Percentiles rank a stretch among this genome's conserved stretches.
Evolutionary conservation across 768 basidiomycete species (phyloP).

Genomic region (Xerocomellus intermedius): DNA sequence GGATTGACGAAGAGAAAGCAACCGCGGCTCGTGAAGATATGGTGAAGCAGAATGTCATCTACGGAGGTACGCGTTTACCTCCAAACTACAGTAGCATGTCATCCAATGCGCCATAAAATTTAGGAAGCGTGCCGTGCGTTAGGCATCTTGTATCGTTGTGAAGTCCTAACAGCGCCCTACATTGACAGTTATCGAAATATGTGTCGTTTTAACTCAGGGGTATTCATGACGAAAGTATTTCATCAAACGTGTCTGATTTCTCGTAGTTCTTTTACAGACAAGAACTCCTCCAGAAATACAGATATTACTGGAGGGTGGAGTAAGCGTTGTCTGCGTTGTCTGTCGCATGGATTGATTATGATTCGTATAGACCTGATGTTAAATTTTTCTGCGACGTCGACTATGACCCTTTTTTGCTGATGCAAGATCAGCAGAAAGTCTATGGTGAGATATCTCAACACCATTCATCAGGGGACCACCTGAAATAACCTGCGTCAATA

Average conservation of each 20-base stretch:
- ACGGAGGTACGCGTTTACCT: slow-evolving; percentile 47
- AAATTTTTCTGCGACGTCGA: slow-evolving; percentile 79
- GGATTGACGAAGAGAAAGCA: slow-evolving; percentile 74
- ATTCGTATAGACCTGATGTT: slow-evolving; percentile 58
- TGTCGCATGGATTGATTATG: slow-evolving; percentile 7
- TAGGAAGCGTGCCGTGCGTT: slow-evolving; percentile 72
- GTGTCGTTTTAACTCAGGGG: slow-evolving; percentile 94
- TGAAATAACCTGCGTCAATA: slow-evolving; percentile 15
- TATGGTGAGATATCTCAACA: slow-evolving; percentile 53
- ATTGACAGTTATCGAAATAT: slow-evolving; percentile 80
- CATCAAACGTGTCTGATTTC: neutral
- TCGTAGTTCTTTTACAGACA: slow-evolving; percentile 81
- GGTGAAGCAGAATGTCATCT: slow-evolving; percentile 61
- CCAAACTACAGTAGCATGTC: slow-evolving; percentile 2
- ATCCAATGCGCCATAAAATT: neutral
- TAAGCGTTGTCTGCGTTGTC: slow-evolving; percentile 36
- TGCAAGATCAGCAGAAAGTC: slow-evolving; percentile 77
- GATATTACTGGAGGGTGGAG: slow-evolving; percentile 93
- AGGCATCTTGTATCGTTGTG: neutral
- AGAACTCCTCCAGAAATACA: slow-evolving; percentile 68
- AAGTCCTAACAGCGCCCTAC: slow-evolving; percentile 6
- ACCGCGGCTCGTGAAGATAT: slow-evolving; percentile 55
- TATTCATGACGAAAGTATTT: slow-evolving; percentile 27
- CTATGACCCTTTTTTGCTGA: slow-evolving; percentile 78
- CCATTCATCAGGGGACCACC: slow-evolving; percentile 14